Evolutionary conservation across 2,329 filamentous ascomycete species (phyloP).

Genomic region (Pseudocercospora cruenta): DNA sequence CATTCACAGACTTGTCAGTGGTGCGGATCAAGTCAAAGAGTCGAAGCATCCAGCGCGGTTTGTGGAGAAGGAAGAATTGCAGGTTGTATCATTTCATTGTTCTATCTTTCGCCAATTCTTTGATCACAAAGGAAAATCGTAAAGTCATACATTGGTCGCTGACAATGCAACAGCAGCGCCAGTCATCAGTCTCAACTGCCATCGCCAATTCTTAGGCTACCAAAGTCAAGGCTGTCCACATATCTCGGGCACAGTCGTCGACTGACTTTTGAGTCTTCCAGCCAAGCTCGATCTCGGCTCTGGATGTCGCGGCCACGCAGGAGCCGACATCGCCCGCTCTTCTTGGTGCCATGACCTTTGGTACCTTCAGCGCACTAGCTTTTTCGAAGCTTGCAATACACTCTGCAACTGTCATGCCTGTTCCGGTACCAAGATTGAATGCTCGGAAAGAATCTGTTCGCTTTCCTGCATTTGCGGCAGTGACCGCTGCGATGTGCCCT

Average conservation of each 20-base stretch:
- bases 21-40: too few species aligned
- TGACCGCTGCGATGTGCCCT: constrained; percentile 65
- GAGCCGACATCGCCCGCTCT: constrained; percentile 44
- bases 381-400: constrained; percentile 45
- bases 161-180: too few species aligned
- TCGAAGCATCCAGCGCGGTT: too few species aligned
- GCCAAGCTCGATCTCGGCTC: constrained; percentile 14
- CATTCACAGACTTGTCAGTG: too few species aligned
- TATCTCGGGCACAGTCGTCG: constrained; percentile 14
- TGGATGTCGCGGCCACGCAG: constrained; percentile 10
- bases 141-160: not conserved
- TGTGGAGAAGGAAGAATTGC: too few species aligned
- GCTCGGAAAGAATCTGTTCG: constrained; percentile 42
- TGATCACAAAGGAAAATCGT: not conserved
- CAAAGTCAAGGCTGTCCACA: constrained; percentile 13
- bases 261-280: constrained; percentile 18
- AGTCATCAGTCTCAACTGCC: too few species aligned
- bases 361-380: constrained; percentile 42
- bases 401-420: constrained; percentile 48
- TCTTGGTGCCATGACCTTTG: constrained; percentile 42
- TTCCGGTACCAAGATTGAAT: constrained; percentile 49
- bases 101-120: not conserved
- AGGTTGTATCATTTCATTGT: too few species aligned
- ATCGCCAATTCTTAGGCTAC: not conserved
- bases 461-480: constrained; percentile 30